A percentile compares a stretch with the other conserved stretches of the same genome.
Conservation (phyloP, 352 stramenopile genomes). For the Phytophthora ohioensis region DNA sequence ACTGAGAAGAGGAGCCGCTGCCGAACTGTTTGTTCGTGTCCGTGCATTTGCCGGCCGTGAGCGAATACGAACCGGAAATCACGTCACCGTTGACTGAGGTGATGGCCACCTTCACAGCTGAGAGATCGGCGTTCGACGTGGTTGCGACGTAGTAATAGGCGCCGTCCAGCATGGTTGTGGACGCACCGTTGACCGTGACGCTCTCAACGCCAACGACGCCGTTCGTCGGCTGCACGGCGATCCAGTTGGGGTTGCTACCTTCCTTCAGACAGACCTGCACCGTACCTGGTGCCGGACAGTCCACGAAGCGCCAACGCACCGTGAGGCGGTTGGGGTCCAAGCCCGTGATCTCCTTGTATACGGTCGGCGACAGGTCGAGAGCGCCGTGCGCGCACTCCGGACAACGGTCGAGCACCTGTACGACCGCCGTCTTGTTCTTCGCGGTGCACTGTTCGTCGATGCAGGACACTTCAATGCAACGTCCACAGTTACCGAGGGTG, state of each 20-base stretch:
- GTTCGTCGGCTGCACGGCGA: slow-evolving; percentile 74
- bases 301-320: slow-evolving; percentile 75
- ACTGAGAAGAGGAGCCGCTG: slow-evolving; percentile 24
- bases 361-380: slow-evolving; percentile 71
- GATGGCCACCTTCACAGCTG: slow-evolving; percentile 54
- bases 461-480: slow-evolving; percentile 71
- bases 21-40: slow-evolving; percentile 48
- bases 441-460: slow-evolving; percentile 56
- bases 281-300: slow-evolving; percentile 59
- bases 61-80: slow-evolving; percentile 62
- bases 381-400: slow-evolving; percentile 75
- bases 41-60: slow-evolving; percentile 42
- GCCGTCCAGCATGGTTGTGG: slow-evolving; percentile 68
- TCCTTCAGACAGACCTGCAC: slow-evolving; percentile 78
- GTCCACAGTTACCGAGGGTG: slow-evolving; percentile 56
- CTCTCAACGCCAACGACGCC: slow-evolving; percentile 52
- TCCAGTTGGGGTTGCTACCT: slow-evolving; percentile 68
- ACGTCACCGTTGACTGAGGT: slow-evolving; percentile 65
- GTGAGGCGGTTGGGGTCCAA: slow-evolving; percentile 59
- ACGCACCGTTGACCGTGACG: slow-evolving; percentile 66
- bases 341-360: slow-evolving; percentile 79
- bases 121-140: slow-evolving; percentile 41
- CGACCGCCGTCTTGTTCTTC: slow-evolving; percentile 55
- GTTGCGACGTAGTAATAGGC: slow-evolving; percentile 75
- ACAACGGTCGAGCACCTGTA: slow-evolving; percentile 79